phyloP scores from a whole-genome alignment of 2,329 filamentous ascomycete genomes.

The Pseudopyricularia cyperi region DNA sequence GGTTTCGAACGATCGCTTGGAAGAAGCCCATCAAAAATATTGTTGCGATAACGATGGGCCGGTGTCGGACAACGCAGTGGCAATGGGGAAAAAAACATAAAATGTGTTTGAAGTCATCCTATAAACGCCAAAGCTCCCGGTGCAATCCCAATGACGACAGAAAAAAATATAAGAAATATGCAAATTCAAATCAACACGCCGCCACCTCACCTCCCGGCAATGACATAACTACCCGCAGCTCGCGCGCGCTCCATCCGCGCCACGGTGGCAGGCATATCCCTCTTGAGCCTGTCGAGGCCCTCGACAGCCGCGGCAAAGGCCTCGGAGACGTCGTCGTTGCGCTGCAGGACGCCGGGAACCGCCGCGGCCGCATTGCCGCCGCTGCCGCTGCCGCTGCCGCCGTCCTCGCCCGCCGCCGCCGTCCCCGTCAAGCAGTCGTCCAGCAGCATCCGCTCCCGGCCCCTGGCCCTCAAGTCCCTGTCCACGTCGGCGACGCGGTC shows the following conservation, averaged over 20 bases:
- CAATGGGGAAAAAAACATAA: too few species aligned
- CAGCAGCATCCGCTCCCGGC: slow-evolving; percentile 5
- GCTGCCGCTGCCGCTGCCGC: slow-evolving; percentile 9
- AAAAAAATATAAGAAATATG: neutral
- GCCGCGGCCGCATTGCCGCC: slow-evolving; percentile 10
- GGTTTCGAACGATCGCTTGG: too few species aligned
- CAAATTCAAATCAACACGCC: neutral
- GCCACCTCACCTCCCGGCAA: slow-evolving; percentile 20
- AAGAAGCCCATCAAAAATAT: too few species aligned
- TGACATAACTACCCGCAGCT: slow-evolving; percentile 44
- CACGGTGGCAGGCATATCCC: slow-evolving; percentile 47
- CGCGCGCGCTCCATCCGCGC: slow-evolving; percentile 53
- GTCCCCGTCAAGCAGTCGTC: slow-evolving; percentile 5
- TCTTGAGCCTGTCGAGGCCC: slow-evolving; percentile 38
- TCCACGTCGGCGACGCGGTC: slow-evolving; percentile 6
- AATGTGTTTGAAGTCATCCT: too few species aligned
- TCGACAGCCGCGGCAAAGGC: slow-evolving; percentile 33
- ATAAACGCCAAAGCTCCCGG: neutral
- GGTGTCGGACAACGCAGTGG: too few species aligned
- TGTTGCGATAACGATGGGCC: too few species aligned
- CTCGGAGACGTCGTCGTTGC: slow-evolving; percentile 32
- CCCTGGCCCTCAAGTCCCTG: slow-evolving; percentile 8
- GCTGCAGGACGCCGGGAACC: slow-evolving; percentile 23
- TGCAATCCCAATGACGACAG: neutral
- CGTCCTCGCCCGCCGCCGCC: slow-evolving; percentile 5